Evolutionary conservation across 2,329 filamentous ascomycete species (phyloP).

Genomic region (Cladosporium sp.): DNA sequence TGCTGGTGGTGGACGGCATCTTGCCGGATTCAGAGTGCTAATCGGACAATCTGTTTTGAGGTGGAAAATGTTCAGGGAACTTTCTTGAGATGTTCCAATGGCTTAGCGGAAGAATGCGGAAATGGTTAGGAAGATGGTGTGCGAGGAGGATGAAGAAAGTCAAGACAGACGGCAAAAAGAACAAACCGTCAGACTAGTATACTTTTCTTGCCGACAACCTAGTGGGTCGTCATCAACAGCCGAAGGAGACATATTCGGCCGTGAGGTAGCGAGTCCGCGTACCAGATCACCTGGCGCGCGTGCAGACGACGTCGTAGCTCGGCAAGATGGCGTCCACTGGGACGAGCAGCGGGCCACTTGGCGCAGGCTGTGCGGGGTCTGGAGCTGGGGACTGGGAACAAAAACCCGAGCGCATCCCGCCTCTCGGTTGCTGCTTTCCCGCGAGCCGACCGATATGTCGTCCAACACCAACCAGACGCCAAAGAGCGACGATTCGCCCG

Average conservation of each 20-base stretch:
- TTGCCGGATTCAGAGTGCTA: not conserved
- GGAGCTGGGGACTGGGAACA: not conserved
- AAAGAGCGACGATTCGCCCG: conserved; percentile 17
- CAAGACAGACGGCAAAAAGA: not conserved
- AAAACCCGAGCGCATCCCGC: conserved; percentile 3
- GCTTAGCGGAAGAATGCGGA: no score
- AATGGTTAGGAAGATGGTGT: not conserved
- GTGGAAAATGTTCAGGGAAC: no score
- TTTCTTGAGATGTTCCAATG: no score
- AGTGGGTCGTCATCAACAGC: not conserved
- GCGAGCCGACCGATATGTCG: conserved; percentile 14
- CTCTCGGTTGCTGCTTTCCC: conserved; percentile 10
- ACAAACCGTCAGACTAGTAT: not conserved
- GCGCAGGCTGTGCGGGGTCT: not conserved
- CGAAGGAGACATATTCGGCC: not conserved
- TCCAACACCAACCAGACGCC: conserved; percentile 15
- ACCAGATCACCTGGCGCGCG: not conserved
- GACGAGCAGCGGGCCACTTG: not conserved
- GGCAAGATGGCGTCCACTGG: not conserved
- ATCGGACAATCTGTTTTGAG: no score
- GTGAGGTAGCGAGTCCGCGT: conserved; percentile 1
- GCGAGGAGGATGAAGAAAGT: not conserved
- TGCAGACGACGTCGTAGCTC: not conserved
- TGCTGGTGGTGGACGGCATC: conserved; percentile 18
- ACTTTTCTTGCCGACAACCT: not conserved